Base-by-base conservation (phyloP, 306 rosid genomes). In the Cucurbita ficifolia region DNA sequence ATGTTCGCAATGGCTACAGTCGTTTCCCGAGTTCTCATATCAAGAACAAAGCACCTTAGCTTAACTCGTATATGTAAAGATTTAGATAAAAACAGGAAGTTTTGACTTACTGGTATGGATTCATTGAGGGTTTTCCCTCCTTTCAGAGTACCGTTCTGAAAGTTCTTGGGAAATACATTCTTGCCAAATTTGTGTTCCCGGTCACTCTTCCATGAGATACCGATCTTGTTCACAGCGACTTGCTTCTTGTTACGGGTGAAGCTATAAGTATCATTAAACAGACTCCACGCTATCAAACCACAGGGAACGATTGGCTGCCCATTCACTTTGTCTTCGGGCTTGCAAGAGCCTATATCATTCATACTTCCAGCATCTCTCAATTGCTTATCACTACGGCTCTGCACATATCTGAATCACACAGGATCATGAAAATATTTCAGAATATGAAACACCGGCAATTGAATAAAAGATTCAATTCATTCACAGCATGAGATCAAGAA, bases 221-320 rank as follows among this genome's bases (percentile, higher is more conserved):
- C 91, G 10, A 52, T 83, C 90, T 90, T 94, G 88, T 90, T 90
- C 79, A 94, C 86, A 0, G 21, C 3, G 70, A 87, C 81, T 40
- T 16, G 36, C 58, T 51, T 68, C 59, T 56, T 74, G 55, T 78
- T 77, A 62, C 77, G 86, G 1, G 96, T 53, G 83, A 94, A 90
- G 71, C 0, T 46, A 77, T 94, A 94, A 1, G 98, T 94, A 77
- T 94, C 98, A 12, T 94, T 94, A 81, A 94, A 94, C 89, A 94
- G 77, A 72, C 98, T 94, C 98, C 98, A 94, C 42, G 98, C 98
- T 33, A 94, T 90, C 54, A 94, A 97, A 82, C 98, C 98, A 79
- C 98, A 94, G 43, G 98, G 98, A 75, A 94, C 82, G 67, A 94
- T 82, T 52, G 86, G 73, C 9, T 0, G 13, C 52, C 87, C 92